phyloP scores from a whole-genome alignment of 2,329 filamentous ascomycete genomes.

The Annulohypoxylon truncatum region DNA sequence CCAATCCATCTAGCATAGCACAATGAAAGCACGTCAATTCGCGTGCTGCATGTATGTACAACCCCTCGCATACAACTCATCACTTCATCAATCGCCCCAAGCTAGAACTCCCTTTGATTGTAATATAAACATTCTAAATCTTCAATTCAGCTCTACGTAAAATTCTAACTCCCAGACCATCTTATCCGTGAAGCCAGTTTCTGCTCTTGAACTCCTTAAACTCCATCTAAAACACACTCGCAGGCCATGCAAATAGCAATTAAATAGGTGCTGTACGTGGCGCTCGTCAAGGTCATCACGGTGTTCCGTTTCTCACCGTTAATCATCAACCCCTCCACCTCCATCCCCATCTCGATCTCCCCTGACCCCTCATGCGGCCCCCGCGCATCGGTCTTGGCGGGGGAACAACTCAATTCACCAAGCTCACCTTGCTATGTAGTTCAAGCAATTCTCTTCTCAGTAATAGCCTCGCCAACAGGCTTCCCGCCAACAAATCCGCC shows the following conservation, averaged over 20 bases:
- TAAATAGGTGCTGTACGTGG: neutral
- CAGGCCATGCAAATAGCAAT: conserved; percentile 26
- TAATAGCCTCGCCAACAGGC: conserved; percentile 67
- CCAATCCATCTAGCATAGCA: neutral
- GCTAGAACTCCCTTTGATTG: neutral
- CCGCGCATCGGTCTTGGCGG: neutral
- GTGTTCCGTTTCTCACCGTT: neutral
- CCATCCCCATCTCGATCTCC: neutral
- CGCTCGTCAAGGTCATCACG: conserved; percentile 29
- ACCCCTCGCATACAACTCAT: neutral
- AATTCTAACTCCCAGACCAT: neutral
- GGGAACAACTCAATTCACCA: neutral
- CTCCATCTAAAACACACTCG: conserved; percentile 27
- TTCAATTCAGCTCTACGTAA: neutral
- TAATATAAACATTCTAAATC: neutral
- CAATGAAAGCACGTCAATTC: conserved; percentile 30
- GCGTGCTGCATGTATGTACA: conserved; percentile 20
- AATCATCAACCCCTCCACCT: conserved; percentile 8
- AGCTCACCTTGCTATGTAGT: too few species aligned
- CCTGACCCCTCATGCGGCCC: neutral
- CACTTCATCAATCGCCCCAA: neutral
- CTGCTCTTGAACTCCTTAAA: conserved; percentile 6
- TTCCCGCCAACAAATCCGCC: conserved; percentile 61
- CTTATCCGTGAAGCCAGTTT: neutral
- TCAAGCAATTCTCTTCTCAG: conserved; percentile 66